phyloP scores from a whole-genome alignment of 345 rosid species.

The Boechera divaricarpa region DNA sequence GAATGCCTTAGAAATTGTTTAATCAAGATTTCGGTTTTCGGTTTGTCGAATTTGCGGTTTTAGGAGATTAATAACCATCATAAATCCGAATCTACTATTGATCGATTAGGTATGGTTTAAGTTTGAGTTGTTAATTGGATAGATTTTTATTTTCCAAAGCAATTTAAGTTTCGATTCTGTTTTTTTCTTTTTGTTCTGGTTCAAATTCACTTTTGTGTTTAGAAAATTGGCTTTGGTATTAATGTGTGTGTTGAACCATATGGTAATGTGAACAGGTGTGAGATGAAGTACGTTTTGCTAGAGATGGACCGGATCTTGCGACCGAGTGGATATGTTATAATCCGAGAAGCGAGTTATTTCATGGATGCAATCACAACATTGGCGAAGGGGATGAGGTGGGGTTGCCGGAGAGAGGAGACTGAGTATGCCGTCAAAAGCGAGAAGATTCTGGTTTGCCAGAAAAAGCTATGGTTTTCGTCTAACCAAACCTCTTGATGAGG shows the following conservation, averaged over 20 bases:
- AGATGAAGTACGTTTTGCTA: constrained; percentile 75
- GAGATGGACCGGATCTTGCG: constrained; percentile 95
- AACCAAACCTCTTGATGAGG: constrained; percentile 39
- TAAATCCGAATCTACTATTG: too few relatives aligned
- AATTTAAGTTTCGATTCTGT: too few relatives aligned
- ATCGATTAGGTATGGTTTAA: not conserved
- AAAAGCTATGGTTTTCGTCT: constrained; percentile 82
- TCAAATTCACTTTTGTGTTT: too few relatives aligned
- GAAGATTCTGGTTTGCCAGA: constrained; percentile 87
- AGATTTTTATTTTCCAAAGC: too few relatives aligned
- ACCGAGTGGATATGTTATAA: constrained; percentile 71
- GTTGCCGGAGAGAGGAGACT: constrained; percentile 73
- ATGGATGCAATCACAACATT: constrained; percentile 66
- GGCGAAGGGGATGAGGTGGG: constrained; percentile 88
- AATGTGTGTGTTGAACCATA: not conserved
- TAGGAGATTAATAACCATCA: too few relatives aligned
- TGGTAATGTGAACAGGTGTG: constrained; percentile 65
- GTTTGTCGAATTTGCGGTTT: not conserved
- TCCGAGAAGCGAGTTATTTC: constrained; percentile 84
- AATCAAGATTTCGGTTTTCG: not conserved
- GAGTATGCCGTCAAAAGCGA: constrained; percentile 71
- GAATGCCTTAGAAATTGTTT: not conserved
- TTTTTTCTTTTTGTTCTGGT: too few relatives aligned
- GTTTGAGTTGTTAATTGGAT: not conserved
- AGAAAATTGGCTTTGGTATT: not conserved